Conservation (phyloP, 345 rosid genomes). For the Barbarea vulgaris region DNA sequence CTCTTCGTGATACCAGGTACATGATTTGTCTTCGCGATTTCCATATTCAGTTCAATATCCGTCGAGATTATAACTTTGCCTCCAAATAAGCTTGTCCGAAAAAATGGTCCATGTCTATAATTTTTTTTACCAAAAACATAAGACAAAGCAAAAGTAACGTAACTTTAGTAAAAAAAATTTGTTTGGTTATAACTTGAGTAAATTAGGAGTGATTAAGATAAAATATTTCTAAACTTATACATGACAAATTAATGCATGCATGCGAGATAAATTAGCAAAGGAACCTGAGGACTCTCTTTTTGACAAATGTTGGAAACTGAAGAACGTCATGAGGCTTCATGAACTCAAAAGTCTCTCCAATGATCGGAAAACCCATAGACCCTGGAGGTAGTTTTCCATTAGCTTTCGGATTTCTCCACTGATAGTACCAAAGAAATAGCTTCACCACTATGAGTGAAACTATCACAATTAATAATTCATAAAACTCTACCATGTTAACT, state of each 20-base stretch:
- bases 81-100: conserved; percentile 38
- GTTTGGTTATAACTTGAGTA: too few species aligned
- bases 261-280: not conserved
- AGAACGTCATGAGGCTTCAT: conserved; percentile 27
- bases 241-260: too few species aligned
- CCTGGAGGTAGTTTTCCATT: conserved; percentile 14
- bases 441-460: conserved; percentile 10
- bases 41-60: conserved; percentile 27
- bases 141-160: too few species aligned
- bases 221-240: too few species aligned
- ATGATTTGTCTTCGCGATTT: conserved; percentile 26
- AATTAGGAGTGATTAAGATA: too few species aligned
- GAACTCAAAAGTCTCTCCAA: conserved; percentile 39
- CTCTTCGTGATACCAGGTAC: conserved; percentile 22
- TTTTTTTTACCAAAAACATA: not conserved
- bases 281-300: conserved; percentile 21
- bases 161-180: too few species aligned
- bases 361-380: conserved; percentile 31
- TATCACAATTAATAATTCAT: not conserved
- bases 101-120: conserved; percentile 28
- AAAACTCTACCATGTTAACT: too few species aligned
- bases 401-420: not conserved
- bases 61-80: conserved; percentile 27
- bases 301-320: not conserved
- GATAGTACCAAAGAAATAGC: not conserved